phyloP scores from a whole-genome alignment of 306 rosid species.

The Sechiopsis laciniata region DNA sequence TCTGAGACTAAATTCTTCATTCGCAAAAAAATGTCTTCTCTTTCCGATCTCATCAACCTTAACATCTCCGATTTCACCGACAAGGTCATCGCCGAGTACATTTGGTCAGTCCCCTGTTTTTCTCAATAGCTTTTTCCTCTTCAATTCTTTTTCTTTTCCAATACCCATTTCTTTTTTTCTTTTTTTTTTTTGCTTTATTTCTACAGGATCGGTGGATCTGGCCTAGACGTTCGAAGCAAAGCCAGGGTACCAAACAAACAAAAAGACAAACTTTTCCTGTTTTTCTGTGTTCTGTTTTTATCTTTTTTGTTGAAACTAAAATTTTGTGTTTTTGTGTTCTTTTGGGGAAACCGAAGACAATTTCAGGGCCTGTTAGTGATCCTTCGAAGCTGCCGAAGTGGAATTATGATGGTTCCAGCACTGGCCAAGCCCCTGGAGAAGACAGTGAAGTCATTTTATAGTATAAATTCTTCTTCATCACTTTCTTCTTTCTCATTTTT shows the following conservation, averaged over 20 bases:
- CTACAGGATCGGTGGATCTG: slow-evolving; percentile 70
- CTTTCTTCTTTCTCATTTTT: not conserved
- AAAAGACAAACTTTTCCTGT: not conserved
- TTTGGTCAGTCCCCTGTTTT: slow-evolving; percentile 29
- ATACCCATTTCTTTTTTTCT: not conserved
- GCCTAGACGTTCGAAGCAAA: slow-evolving; percentile 62
- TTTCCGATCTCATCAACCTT: slow-evolving; percentile 42
- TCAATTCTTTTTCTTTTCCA: not conserved
- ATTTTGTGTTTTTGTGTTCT: not conserved
- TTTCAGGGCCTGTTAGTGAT: slow-evolving; percentile 42
- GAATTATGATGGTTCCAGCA: slow-evolving; percentile 67
- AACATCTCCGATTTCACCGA: slow-evolving; percentile 33
- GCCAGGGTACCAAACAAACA: slow-evolving; percentile 44
- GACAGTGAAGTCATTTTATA: slow-evolving; percentile 60
- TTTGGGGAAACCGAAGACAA: slow-evolving; percentile 32
- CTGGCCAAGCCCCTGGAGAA: slow-evolving; percentile 61
- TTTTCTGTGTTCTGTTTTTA: not conserved
- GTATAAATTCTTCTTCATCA: slow-evolving; percentile 25
- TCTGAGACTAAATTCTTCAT: not conserved
- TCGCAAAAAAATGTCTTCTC: slow-evolving; percentile 29
- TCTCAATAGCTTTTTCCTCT: not conserved
- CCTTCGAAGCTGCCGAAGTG: slow-evolving; percentile 61
- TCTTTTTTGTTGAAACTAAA: not conserved
- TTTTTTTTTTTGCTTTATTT: not conserved
- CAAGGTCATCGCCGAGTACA: slow-evolving; percentile 45